Percentiles rank a stretch among this genome's conserved stretches.
Evolutionary conservation across 331 rosid genomes (phyloP).

Genomic region (Pyracantha coccinea): DNA sequence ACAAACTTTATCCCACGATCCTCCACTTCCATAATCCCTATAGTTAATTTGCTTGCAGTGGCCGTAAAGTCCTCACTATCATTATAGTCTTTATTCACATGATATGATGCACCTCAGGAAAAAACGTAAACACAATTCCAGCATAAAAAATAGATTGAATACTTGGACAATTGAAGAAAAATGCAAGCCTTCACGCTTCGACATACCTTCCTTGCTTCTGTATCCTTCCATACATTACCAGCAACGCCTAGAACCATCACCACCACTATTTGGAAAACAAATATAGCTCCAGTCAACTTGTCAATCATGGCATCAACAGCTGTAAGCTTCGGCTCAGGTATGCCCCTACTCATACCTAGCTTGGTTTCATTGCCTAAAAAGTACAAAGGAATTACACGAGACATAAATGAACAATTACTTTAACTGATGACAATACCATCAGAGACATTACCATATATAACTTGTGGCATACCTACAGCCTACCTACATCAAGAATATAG

Average conservation of each 20-base stretch:
- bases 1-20: neutral
- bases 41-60: neutral
- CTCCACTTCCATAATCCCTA: neutral
- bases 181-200: neutral
- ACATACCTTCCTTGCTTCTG: conserved; percentile 88
- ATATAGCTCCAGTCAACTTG: conserved; percentile 98
- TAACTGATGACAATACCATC: neutral
- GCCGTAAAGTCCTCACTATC: neutral
- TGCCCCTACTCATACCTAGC: conserved; percentile 97
- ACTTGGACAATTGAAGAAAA: neutral
- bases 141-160: neutral
- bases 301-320: conserved; percentile 97
- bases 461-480: neutral
- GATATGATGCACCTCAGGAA: neutral
- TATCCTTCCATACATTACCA: conserved; percentile 96
- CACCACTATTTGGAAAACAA: conserved; percentile 91
- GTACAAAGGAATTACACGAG: conserved; percentile 4
- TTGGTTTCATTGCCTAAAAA: conserved; percentile 91
- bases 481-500: neutral
- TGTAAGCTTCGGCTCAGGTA: conserved; percentile 98
- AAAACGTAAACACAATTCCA: neutral
- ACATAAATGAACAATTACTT: conserved; percentile 12
- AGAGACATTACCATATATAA: neutral
- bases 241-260: conserved; percentile 93
- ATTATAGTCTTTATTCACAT: no score